These are phyloP conservation scores for Penicillium malachiteum DNA, from an alignment of 495 filamentous ascomycete species.

Conservation along the genomic window DNA sequence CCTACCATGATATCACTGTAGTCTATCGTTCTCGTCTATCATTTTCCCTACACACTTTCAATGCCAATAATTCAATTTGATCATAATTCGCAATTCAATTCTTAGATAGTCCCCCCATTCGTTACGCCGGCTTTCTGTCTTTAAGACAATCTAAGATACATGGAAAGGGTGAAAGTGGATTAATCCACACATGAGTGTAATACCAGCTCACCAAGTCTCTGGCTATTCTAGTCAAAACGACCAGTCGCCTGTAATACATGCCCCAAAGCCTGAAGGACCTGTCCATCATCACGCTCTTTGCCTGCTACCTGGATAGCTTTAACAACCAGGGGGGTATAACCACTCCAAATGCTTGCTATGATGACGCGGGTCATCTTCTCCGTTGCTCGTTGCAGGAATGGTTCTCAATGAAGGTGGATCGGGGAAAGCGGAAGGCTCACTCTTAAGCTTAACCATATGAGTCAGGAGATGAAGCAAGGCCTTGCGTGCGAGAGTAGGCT, in stretches of 20 bases:
- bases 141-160: too few species aligned
- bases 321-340: constrained; percentile 78
- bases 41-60: constrained; percentile 1
- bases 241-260: constrained; percentile 70
- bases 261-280: constrained; percentile 59
- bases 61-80: neutral
- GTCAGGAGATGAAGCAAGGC: constrained; percentile 73
- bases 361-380: constrained; percentile 10
- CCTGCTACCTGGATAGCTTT: constrained; percentile 67
- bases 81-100: neutral
- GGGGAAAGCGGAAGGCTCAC: constrained; percentile 70
- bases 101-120: neutral
- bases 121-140: too few species aligned
- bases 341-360: constrained; percentile 73
- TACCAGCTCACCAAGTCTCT: neutral
- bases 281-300: constrained; percentile 56
- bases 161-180: too few species aligned
- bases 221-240: constrained; percentile 11
- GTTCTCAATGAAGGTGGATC: constrained; percentile 47
- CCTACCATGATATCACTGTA: constrained; percentile 24
- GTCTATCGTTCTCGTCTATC: constrained; percentile 17
- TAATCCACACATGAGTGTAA: too few species aligned
- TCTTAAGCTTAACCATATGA: constrained; percentile 61
- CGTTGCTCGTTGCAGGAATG: constrained; percentile 39
- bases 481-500: constrained; percentile 75